Conservation (phyloP, 352 stramenopile species). For the Pythium pyrilobum region DNA sequence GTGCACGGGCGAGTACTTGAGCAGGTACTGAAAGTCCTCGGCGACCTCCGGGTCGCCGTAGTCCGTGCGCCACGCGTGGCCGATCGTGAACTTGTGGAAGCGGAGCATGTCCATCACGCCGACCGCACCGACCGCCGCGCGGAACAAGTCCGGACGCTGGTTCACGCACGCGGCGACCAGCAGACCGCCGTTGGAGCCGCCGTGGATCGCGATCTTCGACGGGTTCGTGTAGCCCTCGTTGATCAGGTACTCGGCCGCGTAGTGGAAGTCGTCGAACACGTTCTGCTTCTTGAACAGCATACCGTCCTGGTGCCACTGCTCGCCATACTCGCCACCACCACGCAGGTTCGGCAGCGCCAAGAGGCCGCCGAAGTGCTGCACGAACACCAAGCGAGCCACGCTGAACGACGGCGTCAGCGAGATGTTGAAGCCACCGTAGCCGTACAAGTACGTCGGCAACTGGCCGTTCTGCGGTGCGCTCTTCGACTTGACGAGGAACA, state of each 20-base stretch:
- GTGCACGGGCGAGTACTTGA: conserved; percentile 87
- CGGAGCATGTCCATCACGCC: conserved; percentile 96
- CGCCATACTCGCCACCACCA: conserved; percentile 91
- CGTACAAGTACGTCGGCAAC: conserved; percentile 91
- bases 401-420: conserved; percentile 89
- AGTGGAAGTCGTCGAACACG: conserved; percentile 95
- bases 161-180: conserved; percentile 90
- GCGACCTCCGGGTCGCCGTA: conserved; percentile 80
- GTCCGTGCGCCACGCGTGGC: conserved; percentile 86
- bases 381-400: conserved; percentile 80
- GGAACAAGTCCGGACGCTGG: conserved; percentile 89
- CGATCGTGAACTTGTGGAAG: conserved; percentile 94
- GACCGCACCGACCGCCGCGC: conserved; percentile 90
- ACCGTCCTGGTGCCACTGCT: conserved; percentile 89
- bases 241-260: conserved; percentile 92
- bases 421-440: conserved; percentile 96
- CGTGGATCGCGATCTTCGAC: conserved; percentile 88
- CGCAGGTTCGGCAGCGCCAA: conserved; percentile 93
- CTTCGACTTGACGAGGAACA: conserved; percentile 92
- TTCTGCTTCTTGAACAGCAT: conserved; percentile 93
- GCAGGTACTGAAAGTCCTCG: conserved; percentile 79
- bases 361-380: conserved; percentile 90
- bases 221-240: conserved; percentile 83
- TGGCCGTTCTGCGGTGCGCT: conserved; percentile 67
- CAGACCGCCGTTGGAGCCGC: conserved; percentile 93